Base-by-base conservation (phyloP, 2,329 filamentous ascomycete genomes). In the Lecanosticta acicola region DNA sequence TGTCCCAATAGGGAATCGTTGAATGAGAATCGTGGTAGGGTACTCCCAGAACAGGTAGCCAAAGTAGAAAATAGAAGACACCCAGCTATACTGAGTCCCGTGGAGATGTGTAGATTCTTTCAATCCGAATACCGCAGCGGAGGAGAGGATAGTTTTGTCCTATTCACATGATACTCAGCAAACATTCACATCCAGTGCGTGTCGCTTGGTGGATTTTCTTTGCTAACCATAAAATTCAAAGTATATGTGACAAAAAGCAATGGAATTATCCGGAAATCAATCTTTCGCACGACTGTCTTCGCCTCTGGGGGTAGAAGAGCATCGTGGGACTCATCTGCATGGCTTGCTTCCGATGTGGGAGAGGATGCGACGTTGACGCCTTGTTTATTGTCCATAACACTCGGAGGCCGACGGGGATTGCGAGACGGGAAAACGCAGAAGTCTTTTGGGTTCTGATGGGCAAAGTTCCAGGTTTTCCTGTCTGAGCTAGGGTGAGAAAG, bases 181-280 rank as follows among this genome's bases (percentile, higher is more conserved):
- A n/a, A n/a, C n/a, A n/a, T n/a, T n/a, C n/a, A n/a, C n/a, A n/a
- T n/a, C n/a, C n/a, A n/a, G n/a, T n/a, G n/a, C n/a, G n/a, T n/a
- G n/a, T n/a, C n/a, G n/a, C n/a, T n/a, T n/a, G 24, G 24, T 29
- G 24, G 7, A 11, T 29, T 29, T n/a, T n/a, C n/a, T n/a, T n/a
- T n/a, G n/a, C n/a, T n/a, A n/a, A 29, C 24, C 51, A 54, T 54
- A 26, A 54, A 54, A 39, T 54, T 54, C 38, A 54, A 43, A 21
- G 49, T 54, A 20, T 52, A 54, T 2, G 51, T 54, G 11, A 52
- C 44, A 18, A 54, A 54, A 14, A 51, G 29, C 3, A 54, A 39
- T 16, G 49, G 49, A 9, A 54, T 41, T 18, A 52, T 46, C 44
- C 49, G 43, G 37, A 49, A 39, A 32, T 54, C 51, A 20, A 54